These are phyloP conservation scores for Yamadazyma endophytica DNA, from an alignment of 805 yeast species.

Conservation along the genomic window DNA sequence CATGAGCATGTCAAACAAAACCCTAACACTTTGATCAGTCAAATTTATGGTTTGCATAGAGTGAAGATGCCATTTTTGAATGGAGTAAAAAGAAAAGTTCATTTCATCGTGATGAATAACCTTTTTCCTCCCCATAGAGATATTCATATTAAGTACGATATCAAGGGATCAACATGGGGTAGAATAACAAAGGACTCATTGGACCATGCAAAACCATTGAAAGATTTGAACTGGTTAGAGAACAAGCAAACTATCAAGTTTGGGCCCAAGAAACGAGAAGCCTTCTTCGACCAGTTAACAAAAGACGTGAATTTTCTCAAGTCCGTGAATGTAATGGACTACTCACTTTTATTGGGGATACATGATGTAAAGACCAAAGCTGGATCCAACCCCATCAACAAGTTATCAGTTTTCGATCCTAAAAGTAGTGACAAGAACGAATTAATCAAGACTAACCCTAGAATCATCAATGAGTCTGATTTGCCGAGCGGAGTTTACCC, in stretches of 20 bases:
- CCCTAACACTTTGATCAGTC: slow-evolving; percentile 89
- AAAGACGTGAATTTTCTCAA: slow-evolving; percentile 72
- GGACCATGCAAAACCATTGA: slow-evolving; percentile 50
- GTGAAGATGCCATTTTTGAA: slow-evolving; percentile 77
- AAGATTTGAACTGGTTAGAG: slow-evolving; percentile 87
- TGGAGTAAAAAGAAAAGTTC: slow-evolving; percentile 64
- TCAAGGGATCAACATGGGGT: slow-evolving; percentile 92
- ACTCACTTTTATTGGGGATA: slow-evolving; percentile 82
- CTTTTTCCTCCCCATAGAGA: slow-evolving; percentile 91
- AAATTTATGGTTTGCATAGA: slow-evolving; percentile 92
- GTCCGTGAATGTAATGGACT: slow-evolving; percentile 88
- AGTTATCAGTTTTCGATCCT: slow-evolving; percentile 43
- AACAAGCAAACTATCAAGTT: slow-evolving; percentile 59
- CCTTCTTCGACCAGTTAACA: slow-evolving; percentile 65
- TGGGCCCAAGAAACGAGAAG: slow-evolving; percentile 64
- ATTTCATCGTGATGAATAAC: slow-evolving; percentile 95
- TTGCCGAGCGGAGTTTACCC: slow-evolving; percentile 42
- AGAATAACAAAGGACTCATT: slow-evolving; percentile 46
- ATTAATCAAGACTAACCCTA: slow-evolving; percentile 44
- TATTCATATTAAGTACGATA: slow-evolving; percentile 79
- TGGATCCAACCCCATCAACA: slow-evolving; percentile 23
- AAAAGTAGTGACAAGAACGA: slow-evolving; percentile 33
- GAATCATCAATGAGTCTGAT: slow-evolving; percentile 37
- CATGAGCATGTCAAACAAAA: slow-evolving; percentile 74
- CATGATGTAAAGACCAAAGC: slow-evolving; percentile 57